Conservation (phyloP, 306 rosid species). For the Quercus cerris region DNA sequence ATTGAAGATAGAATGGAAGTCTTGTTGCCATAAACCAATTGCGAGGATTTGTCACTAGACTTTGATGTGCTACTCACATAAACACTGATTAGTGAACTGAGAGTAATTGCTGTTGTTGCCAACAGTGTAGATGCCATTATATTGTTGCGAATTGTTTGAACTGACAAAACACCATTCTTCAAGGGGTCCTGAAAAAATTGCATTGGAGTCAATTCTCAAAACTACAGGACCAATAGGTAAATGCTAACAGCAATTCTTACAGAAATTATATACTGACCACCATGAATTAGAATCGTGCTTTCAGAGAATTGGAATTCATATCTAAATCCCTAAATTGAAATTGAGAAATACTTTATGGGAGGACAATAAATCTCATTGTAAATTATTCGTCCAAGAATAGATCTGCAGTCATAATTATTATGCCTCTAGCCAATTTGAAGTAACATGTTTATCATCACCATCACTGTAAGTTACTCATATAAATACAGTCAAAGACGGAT, state of each 20-base stretch:
- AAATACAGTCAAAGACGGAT: neutral
- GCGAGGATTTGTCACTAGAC: slow-evolving; percentile 27
- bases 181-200: slow-evolving; percentile 64
- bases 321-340: neutral
- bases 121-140: slow-evolving; percentile 87
- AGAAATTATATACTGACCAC: neutral
- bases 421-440: neutral
- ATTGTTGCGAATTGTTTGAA: slow-evolving; percentile 84
- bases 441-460: neutral
- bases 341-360: neutral
- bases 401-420: neutral
- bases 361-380: neutral
- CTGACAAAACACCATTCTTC: slow-evolving; percentile 77
- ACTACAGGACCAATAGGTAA: neutral
- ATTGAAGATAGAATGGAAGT: slow-evolving; percentile 31
- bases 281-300: neutral
- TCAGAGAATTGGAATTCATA: neutral
- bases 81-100: slow-evolving; percentile 76
- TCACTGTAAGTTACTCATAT: neutral
- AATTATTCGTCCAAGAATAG: neutral
- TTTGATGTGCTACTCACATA: slow-evolving; percentile 47
- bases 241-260: neutral
- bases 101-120: slow-evolving; percentile 81
- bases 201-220: slow-evolving; percentile 11
- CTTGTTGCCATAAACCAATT: slow-evolving; percentile 65